Evolutionary conservation across 257 asterid genomes (phyloP).

Genomic region (Capsicum pubescens): DNA sequence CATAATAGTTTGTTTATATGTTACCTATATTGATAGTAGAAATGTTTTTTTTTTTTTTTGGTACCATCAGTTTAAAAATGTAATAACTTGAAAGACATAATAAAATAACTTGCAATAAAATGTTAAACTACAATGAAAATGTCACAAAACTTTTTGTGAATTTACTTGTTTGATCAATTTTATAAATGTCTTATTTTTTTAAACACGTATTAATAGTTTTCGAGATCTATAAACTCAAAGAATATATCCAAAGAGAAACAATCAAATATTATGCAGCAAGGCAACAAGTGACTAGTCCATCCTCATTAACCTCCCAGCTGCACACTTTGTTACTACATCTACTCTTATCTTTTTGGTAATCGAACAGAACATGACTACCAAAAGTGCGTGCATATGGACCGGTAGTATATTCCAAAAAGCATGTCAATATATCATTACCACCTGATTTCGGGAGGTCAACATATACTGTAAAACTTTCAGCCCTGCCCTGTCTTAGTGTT

Average conservation of each 20-base stretch:
- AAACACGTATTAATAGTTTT: background rate
- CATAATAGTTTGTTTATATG: no score
- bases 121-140: no score
- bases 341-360: constrained; percentile 5
- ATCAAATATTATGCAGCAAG: background rate
- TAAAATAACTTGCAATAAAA: no score
- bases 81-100: no score
- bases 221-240: no score
- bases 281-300: background rate
- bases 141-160: no score
- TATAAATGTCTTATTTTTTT: no score
- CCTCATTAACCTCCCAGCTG: constrained; percentile 17
- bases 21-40: no score
- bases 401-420: background rate
- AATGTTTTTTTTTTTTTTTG: no score
- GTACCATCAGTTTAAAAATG: no score
- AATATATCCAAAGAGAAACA: background rate
- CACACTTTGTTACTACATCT: constrained; percentile 2
- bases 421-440: background rate
- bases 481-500: background rate
- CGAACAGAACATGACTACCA: background rate
- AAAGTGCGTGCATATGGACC: background rate
- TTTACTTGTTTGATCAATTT: no score
- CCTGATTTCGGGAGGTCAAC: background rate
- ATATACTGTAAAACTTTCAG: background rate